Conservation (phyloP, 2,329 filamentous ascomycete genomes). For the Pseudonectria buxi region DNA sequence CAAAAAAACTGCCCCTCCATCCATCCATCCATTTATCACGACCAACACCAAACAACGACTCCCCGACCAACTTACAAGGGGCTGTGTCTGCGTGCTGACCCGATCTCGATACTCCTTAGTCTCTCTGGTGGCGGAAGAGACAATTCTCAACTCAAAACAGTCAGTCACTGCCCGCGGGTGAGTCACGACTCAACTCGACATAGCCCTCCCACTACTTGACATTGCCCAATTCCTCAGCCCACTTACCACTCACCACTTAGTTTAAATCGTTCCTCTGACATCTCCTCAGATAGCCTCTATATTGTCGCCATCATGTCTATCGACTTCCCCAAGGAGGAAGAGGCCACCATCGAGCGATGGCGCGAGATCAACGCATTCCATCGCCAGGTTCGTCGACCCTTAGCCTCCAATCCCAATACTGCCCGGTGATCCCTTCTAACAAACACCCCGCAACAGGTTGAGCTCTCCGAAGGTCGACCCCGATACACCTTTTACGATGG, state of each 20-base stretch:
- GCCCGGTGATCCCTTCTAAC: constrained; percentile 4
- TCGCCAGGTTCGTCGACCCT: constrained; percentile 53
- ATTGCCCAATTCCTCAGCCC: too few species aligned
- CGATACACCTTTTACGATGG: constrained; percentile 95
- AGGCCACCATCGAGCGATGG: constrained; percentile 78
- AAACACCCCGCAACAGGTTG: constrained; percentile 37
- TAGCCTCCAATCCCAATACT: too few species aligned
- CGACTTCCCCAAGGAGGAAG: constrained; percentile 88
- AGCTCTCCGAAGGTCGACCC: constrained; percentile 74
- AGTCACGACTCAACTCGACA: not conserved
- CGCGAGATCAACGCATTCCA: constrained; percentile 88
- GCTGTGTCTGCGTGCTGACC: constrained; percentile 7
- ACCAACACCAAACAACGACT: too few species aligned
- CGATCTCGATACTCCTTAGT: not conserved
- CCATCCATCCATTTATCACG: not conserved
- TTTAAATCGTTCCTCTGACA: not conserved
- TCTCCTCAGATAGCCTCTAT: not conserved
- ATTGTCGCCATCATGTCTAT: constrained; percentile 60
- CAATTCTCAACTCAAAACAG: too few species aligned
- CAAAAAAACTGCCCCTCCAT: constrained; percentile 22
- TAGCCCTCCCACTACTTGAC: not conserved
- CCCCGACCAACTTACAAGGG: too few species aligned
- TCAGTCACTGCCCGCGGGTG: not conserved
- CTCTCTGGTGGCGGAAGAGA: too few species aligned
- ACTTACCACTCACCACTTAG: too few species aligned